Conservation (phyloP, 345 rosid genomes). For the Clarkia xantiana region DNA sequence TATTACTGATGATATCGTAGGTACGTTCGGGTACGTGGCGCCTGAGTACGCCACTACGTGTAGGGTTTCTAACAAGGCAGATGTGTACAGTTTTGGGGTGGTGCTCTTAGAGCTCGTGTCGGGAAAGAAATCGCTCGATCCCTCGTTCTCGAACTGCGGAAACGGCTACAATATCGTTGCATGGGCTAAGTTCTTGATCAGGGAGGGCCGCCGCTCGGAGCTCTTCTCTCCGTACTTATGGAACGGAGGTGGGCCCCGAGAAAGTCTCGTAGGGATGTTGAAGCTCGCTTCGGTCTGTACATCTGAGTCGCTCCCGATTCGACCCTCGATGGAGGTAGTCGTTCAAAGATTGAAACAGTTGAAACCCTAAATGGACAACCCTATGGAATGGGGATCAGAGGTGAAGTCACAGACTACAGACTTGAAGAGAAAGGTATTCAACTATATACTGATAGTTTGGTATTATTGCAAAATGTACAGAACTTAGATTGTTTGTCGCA, state of each 20-base stretch:
- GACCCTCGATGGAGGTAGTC: conserved; percentile 48
- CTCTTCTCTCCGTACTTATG: conserved; percentile 33
- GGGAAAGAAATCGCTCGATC: conserved; percentile 56
- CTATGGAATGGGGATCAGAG: neutral
- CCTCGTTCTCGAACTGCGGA: conserved; percentile 46
- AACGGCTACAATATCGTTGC: conserved; percentile 55
- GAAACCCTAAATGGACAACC: conserved; percentile 14
- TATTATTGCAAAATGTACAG: too few species aligned
- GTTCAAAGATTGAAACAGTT: conserved; percentile 42
- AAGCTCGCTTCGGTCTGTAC: conserved; percentile 46
- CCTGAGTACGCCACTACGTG: conserved; percentile 68
- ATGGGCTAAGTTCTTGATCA: conserved; percentile 45
- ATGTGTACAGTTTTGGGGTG: conserved; percentile 61
- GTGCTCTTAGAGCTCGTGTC: conserved; percentile 49
- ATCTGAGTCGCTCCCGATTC: conserved; percentile 30
- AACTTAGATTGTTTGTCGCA: too few species aligned
- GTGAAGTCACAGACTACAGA: conserved; percentile 4
- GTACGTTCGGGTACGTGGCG: conserved; percentile 66
- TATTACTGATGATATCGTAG: too few species aligned
- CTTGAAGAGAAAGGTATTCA: neutral
- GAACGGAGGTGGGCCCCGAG: conserved; percentile 35
- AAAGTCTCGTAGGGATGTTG: conserved; percentile 29
- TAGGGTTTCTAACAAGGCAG: conserved; percentile 60
- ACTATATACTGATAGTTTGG: too few species aligned
- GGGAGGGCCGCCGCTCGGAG: conserved; percentile 34